Evolutionary conservation across 164 flowering plant species (phyloP), one percentile per base, ranked within the genome.

Genomic region (Tetracentron sinense): DNA sequence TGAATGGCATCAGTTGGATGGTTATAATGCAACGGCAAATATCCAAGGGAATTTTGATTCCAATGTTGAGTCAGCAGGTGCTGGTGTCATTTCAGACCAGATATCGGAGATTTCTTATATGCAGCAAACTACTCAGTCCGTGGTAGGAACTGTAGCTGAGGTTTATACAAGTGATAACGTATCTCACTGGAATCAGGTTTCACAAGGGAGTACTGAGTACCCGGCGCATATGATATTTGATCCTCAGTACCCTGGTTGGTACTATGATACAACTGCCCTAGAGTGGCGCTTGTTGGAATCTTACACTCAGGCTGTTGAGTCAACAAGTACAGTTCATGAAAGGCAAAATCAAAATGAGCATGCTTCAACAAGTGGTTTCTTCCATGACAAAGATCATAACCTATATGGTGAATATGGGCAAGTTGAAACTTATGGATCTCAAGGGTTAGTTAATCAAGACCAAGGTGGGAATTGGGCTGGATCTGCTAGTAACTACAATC

Each of bases 241-340:
- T 72, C 89, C 96, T 48, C 99, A 89, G 61, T 89, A 86, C 54
- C 99, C 99, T 60, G 97, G 84, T 65, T 91, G 93, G 96, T 89
- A 88, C 65, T 94, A 85, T 75, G 97, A 94, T 66, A 84, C 86
- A 19, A 72, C 79, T 59, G 62, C 78, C 58, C 85, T 75, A 64
- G 86, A 84, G 64, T 94, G 99, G 99, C 74, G 72, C 33, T 12
- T 74, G n/a, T 73, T 94, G 67, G 96, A 85, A 27, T 61, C 82
- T 29, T 91, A 84, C 51, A 64, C 56, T 42, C 60, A 74, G 6
- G 63, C 82, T 38, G 54, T 15, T 69, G 81, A 81, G 42, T 72
- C 83, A n/a, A 63, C 58, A 1, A 62, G 56, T 68, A 74, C 73
- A 38, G 42, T 63, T 70, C 44, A 66, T 46, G 70, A 56, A 42